Evolutionary conservation across 2,329 filamentous ascomycete species (phyloP), one percentile per base, ranked within the genome.

Genomic region (Talaromyces sp.): DNA sequence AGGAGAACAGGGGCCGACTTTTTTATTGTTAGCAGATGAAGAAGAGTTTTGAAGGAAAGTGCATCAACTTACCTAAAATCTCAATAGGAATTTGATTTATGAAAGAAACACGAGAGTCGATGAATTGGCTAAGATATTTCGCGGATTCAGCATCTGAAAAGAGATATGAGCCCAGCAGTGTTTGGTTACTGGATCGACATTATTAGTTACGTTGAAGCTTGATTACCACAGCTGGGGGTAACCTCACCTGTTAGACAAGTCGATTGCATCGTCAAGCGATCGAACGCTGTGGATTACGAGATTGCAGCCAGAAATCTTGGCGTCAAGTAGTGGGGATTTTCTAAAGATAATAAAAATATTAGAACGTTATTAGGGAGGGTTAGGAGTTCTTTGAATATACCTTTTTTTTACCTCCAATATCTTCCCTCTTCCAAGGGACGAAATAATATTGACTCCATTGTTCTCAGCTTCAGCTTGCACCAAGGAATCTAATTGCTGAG

Each of bases 81-180:
- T 83, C 78, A 2, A 74, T 64, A 0, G 86, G 85, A 6, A 88
- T 78, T 58, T 86, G 81, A 69, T 88, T 88, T 60, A 85, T 74
- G 68, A 82, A 83, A 0, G 82, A 81, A 0, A 80, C 69, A 12
- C 81, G 73, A 2, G 83, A 76, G 8, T 76, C 67, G 40, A 87
- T 73, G 69, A 84, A 86, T 65, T 88, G 83, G 7, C 79, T 76
- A 4, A 88, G 75, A 64, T 88, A 89, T 68, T 88, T 88, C 16
- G 80, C 83, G 2, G 81, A 73, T 1, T 75, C 64, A 0, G 80
- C 75, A 27, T 75, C 74, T 9, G 80, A 79, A 68, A 86, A 88
- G 64, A 83, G 75, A 66, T 85, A 87, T 2, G 79, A 75, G 23
- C 82, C 82, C 0, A 80, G 71, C 1, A 82, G 67, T 0, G 75